Evolutionary conservation across 2,329 filamentous ascomycete genomes (phyloP).

Genomic region (Verticillium nubilum): DNA sequence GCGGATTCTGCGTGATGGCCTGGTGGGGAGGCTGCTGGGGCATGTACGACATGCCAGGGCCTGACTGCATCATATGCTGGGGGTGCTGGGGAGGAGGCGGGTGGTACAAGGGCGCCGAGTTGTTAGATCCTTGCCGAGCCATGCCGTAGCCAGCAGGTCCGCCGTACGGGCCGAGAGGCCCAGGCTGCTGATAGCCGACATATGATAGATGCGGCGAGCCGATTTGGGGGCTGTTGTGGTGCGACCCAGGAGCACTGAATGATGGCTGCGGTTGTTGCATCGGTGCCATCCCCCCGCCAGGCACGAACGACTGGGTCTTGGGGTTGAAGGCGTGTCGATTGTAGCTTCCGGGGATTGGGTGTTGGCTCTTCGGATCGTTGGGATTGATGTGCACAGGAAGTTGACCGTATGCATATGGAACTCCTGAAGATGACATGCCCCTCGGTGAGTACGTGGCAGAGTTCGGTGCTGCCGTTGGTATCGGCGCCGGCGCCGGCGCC

Average conservation of each 20-base stretch:
- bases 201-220: constrained; percentile 46
- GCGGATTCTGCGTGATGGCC: constrained; percentile 25
- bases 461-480: constrained; percentile 20
- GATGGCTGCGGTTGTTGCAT: constrained; percentile 42
- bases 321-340: constrained; percentile 87
- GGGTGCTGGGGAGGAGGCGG: constrained; percentile 21
- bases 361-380: constrained; percentile 67
- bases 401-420: constrained; percentile 74
- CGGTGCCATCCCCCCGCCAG: constrained; percentile 44
- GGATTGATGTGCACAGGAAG: constrained; percentile 65
- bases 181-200: constrained; percentile 39
- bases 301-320: constrained; percentile 88
- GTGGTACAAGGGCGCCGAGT: constrained; percentile 46
- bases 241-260: constrained; percentile 41
- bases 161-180: constrained; percentile 39
- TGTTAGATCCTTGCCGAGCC: constrained; percentile 51
- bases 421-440: constrained; percentile 26
- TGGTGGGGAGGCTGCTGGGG: constrained; percentile 25
- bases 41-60: constrained; percentile 27
- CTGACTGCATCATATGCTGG: constrained; percentile 27
- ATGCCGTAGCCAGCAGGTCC: constrained; percentile 44
- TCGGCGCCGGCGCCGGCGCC: constrained; percentile 19
- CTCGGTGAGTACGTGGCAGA: constrained; percentile 16
- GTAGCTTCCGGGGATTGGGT: constrained; percentile 79
- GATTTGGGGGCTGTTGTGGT: constrained; percentile 49